Base-by-base conservation (phyloP, 2,329 filamentous ascomycete genomes). In the Hirsutella thompsonii region DNA sequence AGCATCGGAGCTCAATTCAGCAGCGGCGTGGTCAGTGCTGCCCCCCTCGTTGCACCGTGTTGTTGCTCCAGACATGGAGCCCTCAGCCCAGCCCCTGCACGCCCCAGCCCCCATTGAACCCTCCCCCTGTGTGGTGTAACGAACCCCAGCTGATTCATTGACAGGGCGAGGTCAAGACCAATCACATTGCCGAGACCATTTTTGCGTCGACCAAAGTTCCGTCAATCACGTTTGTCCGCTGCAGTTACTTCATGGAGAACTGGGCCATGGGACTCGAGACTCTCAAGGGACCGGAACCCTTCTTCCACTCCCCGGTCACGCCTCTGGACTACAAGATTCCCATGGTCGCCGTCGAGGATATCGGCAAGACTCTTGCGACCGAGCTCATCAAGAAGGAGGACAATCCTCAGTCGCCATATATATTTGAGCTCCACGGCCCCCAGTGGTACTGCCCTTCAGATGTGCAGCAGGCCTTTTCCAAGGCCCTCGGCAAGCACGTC, bases 211-310 rank as follows among this genome's bases (percentile, higher is more conserved):
- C 48, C 0, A 40, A 50, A 2, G 46, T 54, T 2, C 43, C 50
- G 0, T 47, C 56, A 2, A 44, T 62, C 2, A 42, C 57, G 11
- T 55, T 62, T 34, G 50, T 61, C 2, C 52, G 61, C 5, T 57
- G 52, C 36, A 44, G 45, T 0, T 64, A 60, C 46, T 63, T 64
- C 26, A 63, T 62, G 58, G 59, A 64, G 44, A 63, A 63, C 37
- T 63, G 60, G 61, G 51, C 50, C 3, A 43, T 45, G 40, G 41
- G 43, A 2, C 20, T 55, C 1, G 49, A 55, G 16, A 59, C 54
- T 0, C 44, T 63, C 28, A 46, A 49, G 16, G 45, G 29, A 1
- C 39, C 49, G 1, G 35, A 49, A 0, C 54, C 57, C 1, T 60
- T 56, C 46, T 55, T 64, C 41, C 55, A 44, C 37, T 59, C 59